Evolutionary conservation across 148 eudicot genomes (phyloP), one percentile per base, ranked within the genome.

Genomic region (Fagopyrum esculentum): DNA sequence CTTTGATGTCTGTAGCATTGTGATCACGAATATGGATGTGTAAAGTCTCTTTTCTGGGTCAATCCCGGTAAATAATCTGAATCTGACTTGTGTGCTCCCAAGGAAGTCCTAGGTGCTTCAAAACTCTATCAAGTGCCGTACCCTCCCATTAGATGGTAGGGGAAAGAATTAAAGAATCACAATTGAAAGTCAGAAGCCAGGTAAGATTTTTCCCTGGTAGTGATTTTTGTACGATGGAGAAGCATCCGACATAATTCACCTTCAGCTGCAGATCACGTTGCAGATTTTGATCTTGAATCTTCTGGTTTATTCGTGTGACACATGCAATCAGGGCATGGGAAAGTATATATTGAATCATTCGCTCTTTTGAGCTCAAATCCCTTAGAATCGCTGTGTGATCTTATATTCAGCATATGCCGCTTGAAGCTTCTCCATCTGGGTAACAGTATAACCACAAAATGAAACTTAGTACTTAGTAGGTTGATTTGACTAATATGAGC

Each of bases 321-420:
- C 99, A 95, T 95, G 87, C 99, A 95, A 76, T 88, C 92, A 7
- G 99, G 99, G 79, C 96, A 90, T 11, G 99, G 99, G 79, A 89
- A 85, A 30, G 90, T 92, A 80, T 95, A 95, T 73, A 92, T 86
- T 0, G 97, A 95, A 81, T 88, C 94, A 57, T 81, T 87, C 46
- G 94, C 97, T 79, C 98, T 89, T 86, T 88, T 95, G 43, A 92
- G 78, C 83, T 92, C 94, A 43, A 86, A 80, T 56, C 99, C 99
- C 83, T 95, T 95, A 1, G 91, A 82, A 83, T 90, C 94, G 70
- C 99, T 95, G 73, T 92, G 99, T 74, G 85, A 80, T 83, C 96
- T 88, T 81, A 95, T 85, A 80, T 72, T 89, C 77, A 88, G 84
- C 99, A 95, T 86, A 56, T 92, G 99, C 80, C 97, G 78, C 86